Evolutionary conservation across 2,329 filamentous ascomycete species (phyloP), one percentile per base, ranked within the genome.

Genomic region (Cladosporium sp.): DNA sequence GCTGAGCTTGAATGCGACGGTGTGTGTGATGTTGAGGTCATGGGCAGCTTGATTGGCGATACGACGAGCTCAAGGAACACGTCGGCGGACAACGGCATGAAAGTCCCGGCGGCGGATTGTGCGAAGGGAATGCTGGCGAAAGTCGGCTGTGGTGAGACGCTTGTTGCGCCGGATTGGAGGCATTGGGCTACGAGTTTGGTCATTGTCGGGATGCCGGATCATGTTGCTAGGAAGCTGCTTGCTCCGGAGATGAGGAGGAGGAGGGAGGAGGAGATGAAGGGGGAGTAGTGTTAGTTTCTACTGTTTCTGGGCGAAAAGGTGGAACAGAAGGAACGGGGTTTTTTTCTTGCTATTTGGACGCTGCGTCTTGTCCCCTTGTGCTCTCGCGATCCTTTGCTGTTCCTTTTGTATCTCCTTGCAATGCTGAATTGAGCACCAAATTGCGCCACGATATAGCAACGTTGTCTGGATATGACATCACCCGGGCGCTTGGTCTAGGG

Each of bases 1-100:
- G 63, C 68, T 4, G 78, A 80, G 58, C 64, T 75, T 62, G 56
- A 54, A 11, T 62, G 65, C 2, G 67, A 72, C 30, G 59, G 60
- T 1, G 50, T 59, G 4, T 59, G 68, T 11, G 68, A 74, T 30
- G 66, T 76, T 1, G 57, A 60, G 38, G 53, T 57, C 40, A 47
- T 49, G 38, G 47, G 54, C 29, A 50, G 51, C 30, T 30, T 55
- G 6, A 57, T 59, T 18, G 52, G 49, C 18, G 58, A 58, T 38
- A 53, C 51, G 4, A 40, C 36, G 12, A 55, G 52, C 2, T 33
- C 35, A 12, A 33, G 45, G 7, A 54, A 53, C 49, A 12, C 33
- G 13, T 19, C 41, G 15, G n/a, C 53, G 49, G 30, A 52, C 19
- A 30, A 30, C 5, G 40, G 49, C 19, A 40, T 54, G 11, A 59